These are phyloP conservation scores for Aspergillus nomiae DNA, from an alignment of 2,329 filamentous ascomycete genomes.

Conservation along the genomic window DNA sequence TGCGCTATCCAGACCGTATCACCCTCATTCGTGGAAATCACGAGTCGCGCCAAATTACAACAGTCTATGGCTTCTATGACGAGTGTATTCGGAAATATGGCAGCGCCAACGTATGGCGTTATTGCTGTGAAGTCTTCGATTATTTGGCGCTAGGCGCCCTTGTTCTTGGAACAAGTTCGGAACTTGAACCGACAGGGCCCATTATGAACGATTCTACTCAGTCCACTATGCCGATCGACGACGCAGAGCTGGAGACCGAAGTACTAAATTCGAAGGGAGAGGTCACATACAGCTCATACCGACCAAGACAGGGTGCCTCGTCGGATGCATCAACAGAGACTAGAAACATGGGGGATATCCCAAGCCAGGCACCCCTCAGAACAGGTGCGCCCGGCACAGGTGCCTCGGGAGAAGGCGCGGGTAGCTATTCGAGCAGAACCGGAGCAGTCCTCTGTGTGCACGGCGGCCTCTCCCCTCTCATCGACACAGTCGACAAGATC, in stretches of 20 bases:
- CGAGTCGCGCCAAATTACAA: conserved; percentile 95
- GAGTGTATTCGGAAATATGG: conserved; percentile 96
- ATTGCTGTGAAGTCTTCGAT: conserved; percentile 97
- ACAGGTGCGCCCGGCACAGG: conserved; percentile 78
- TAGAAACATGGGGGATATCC: conserved; percentile 42
- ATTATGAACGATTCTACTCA: conserved; percentile 49
- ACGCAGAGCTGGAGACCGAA: conserved; percentile 86
- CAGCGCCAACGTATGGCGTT: conserved; percentile 93
- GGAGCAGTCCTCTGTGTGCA: conserved; percentile 95
- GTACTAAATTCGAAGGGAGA: conserved; percentile 83
- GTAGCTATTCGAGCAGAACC: conserved; percentile 56
- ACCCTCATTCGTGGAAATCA: conserved; percentile 94
- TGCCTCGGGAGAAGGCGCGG: conserved; percentile 69
- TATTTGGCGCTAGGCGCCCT: conserved; percentile 90
- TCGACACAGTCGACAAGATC: conserved; percentile 95
- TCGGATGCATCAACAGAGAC: conserved; percentile 39
- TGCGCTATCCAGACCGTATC: conserved; percentile 95
- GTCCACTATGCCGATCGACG: conserved; percentile 56
- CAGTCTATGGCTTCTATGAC: conserved; percentile 97
- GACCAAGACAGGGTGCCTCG: conserved; percentile 33
- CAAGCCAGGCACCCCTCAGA: conserved; percentile 49
- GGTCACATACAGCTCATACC: conserved; percentile 63
- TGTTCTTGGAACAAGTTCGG: conserved; percentile 77
- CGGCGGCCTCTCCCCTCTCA: conserved; percentile 85
- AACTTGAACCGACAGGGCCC: conserved; percentile 61